Evolutionary conservation across 768 basidiomycete genomes (phyloP).

Genomic region (Clavaria fumosa): DNA sequence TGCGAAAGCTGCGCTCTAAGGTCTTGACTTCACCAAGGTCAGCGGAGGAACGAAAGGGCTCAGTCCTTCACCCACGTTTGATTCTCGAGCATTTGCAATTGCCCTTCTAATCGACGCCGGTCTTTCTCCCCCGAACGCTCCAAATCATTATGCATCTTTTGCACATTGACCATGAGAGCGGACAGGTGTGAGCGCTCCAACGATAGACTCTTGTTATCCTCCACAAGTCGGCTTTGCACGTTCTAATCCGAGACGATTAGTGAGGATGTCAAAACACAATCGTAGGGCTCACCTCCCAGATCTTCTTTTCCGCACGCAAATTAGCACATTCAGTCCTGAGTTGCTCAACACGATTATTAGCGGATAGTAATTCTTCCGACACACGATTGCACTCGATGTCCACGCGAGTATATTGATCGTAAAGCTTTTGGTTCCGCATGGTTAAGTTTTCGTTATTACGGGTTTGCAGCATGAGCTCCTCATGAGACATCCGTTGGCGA

Average conservation of each 20-base stretch:
- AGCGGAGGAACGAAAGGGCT: neutral
- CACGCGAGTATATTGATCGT: slow-evolving; percentile 55
- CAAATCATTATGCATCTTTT: slow-evolving; percentile 80
- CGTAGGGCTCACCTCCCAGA: slow-evolving; percentile 62
- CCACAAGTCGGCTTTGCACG: slow-evolving; percentile 63
- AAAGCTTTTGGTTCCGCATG: slow-evolving; percentile 56
- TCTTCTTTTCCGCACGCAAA: slow-evolving; percentile 83
- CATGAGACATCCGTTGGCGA: slow-evolving; percentile 54
- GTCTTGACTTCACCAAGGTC: slow-evolving; percentile 30
- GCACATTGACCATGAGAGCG: slow-evolving; percentile 79
- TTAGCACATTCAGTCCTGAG: slow-evolving; percentile 77
- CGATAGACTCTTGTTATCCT: slow-evolving; percentile 70
- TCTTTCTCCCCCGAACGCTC: slow-evolving; percentile 77
- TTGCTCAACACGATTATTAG: slow-evolving; percentile 52
- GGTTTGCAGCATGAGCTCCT: slow-evolving; percentile 45
- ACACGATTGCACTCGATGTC: slow-evolving; percentile 64
- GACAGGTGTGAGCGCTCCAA: slow-evolving; percentile 75
- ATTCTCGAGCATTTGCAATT: slow-evolving; percentile 59
- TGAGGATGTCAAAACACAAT: neutral
- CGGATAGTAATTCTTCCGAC: slow-evolving; percentile 45
- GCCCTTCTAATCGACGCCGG: slow-evolving; percentile 62
- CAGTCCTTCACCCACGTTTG: slow-evolving; percentile 55
- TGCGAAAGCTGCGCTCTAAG: slow-evolving; percentile 49
- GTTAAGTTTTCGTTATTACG: slow-evolving; percentile 51
- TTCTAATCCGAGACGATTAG: slow-evolving; percentile 29